Base-by-base conservation (phyloP, 2,329 filamentous ascomycete species). In the Decorospora gaudefroyi region DNA sequence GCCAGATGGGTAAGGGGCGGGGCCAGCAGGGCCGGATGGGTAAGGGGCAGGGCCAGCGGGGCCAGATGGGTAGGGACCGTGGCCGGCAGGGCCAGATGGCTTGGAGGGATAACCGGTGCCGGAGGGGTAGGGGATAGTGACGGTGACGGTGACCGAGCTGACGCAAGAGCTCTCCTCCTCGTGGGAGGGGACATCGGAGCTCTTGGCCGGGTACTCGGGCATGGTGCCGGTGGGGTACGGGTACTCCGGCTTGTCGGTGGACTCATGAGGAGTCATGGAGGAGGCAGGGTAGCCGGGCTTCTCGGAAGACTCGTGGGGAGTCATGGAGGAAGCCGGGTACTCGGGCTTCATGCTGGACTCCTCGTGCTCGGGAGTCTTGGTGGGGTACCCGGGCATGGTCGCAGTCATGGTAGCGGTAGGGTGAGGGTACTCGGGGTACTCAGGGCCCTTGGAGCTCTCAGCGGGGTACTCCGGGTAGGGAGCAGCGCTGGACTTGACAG, bases 81-180 rank as follows among this genome's bases (percentile, higher is more conserved):
- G 40, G 4, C 45, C 35, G 26, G 6, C 42, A 18, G 44, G 44
- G 11, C 4, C 12, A n/a, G 39, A 43, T 37, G 46, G 46, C 41
- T 53, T 53, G 33, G 55, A 49, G 43, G 49, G 51, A 36, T 27
- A 32, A 10, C 18, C 71, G 46, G 67, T 57, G 38, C 64, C 68
- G 32, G 71, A 72, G 46, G 67, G 65, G 61, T 62, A 59, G 17
- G 64, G 66, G 51, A 76, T 57, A 30, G 74, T 76, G 51, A 75
- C 62, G 44, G 70, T 66, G 52, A 70, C 62, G 51, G 74, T 76
- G 45, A 64, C 62, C 59, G 70, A 74, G 60, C 72, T 67, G 33
- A 67, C 62, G 49, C 72, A 75, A 43, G 54, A 53, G 35, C 56
- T 39, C 37, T 38, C 45, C 29, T 52, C 46, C 25, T 47, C 45